Evolutionary conservation across 148 eudicot genomes (phyloP).

Genomic region (Diospyros kaki): DNA sequence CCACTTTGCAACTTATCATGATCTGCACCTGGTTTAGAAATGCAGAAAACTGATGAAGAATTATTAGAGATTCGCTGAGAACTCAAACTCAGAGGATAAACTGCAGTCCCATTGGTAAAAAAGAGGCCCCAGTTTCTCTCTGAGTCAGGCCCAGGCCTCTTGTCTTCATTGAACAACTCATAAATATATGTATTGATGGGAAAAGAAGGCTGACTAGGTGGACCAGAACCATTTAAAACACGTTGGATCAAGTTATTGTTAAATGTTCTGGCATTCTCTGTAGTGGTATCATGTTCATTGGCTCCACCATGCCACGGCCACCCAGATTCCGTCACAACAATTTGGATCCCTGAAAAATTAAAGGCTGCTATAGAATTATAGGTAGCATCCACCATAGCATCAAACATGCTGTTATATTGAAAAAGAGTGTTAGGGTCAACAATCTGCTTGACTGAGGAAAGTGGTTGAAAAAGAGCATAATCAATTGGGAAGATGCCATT

Average conservation of each 20-base stretch:
- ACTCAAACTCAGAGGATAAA: conserved; percentile 55
- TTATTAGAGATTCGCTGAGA: conserved; percentile 36
- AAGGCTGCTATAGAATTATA: conserved; percentile 69
- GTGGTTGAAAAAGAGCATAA: conserved; percentile 74
- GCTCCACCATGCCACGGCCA: conserved; percentile 88
- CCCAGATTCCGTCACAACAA: conserved; percentile 90
- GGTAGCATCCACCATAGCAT: conserved; percentile 91
- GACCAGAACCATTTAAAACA: conserved; percentile 76
- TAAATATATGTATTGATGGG: conserved; percentile 83
- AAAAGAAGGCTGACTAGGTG: conserved; percentile 69
- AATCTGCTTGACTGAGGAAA: conserved; percentile 71
- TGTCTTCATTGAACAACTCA: conserved; percentile 87
- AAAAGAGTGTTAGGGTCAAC: conserved; percentile 91
- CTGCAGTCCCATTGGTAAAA: conserved; percentile 65
- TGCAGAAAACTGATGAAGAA: conserved; percentile 58
- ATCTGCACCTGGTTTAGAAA: conserved; percentile 62
- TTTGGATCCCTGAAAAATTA: conserved; percentile 64
- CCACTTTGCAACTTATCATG: conserved; percentile 53
- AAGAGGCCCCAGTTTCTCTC: conserved; percentile 77
- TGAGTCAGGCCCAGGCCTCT: conserved; percentile 65
- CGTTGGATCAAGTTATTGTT: conserved; percentile 69
- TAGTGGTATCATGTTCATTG: conserved; percentile 71
- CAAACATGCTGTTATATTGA: conserved; percentile 87
- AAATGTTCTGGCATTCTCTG: conserved; percentile 65
- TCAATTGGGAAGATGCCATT: conserved; percentile 86